Evolutionary conservation across 805 yeast genomes (phyloP), one percentile per base, ranked within the genome.

Genomic region (Monosporozyma servazzii): DNA sequence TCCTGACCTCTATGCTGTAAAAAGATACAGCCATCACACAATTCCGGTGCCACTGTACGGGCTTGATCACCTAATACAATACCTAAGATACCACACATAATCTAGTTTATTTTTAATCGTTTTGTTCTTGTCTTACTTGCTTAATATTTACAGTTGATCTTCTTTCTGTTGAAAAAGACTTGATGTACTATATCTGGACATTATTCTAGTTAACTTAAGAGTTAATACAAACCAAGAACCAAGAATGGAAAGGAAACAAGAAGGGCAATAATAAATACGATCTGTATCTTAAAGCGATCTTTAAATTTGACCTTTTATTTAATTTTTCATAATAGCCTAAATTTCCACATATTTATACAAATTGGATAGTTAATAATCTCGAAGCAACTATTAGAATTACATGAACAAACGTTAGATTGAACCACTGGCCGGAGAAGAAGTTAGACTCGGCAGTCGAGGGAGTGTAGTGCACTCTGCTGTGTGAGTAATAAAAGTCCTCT

Each of bases 1-100:
- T 93, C 99, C 73, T 93, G 99, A 45, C 99, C 99, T 65, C 99
- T 80, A 66, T 93, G 99, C 67, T 93, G 99, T 55, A 93, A 74
- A 68, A 85, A 91, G 72, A 89, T 80, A 56, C 91, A 84, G 6
- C 96, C 96, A 67, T 93, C 99, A 51, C 88, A 82, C 45, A 93
- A 75, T 64, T 90, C 98, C 5, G 96, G 82, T 11, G 96, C 95
- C 47, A 86, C 96, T 52, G 79, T 77, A 47, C 75, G 76, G 23
- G 75, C 68, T 58, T 81, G 86, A 68, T 88, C 86, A 11, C 96
- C 87, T 52, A 88, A 75, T 43, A 88, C 85, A 49, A 91, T 77
- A 53, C 96, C 99, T 60, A 91, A 72, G 56, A 93, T 84, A 61
- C 99, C 99, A 81, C 99, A 93, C 99, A 91, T 93, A 45, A 51